These are phyloP conservation scores for sunflower (Helianthus annuus) DNA, from an alignment of 129 eudicot genomes.

Conservation along the genomic window DNA sequence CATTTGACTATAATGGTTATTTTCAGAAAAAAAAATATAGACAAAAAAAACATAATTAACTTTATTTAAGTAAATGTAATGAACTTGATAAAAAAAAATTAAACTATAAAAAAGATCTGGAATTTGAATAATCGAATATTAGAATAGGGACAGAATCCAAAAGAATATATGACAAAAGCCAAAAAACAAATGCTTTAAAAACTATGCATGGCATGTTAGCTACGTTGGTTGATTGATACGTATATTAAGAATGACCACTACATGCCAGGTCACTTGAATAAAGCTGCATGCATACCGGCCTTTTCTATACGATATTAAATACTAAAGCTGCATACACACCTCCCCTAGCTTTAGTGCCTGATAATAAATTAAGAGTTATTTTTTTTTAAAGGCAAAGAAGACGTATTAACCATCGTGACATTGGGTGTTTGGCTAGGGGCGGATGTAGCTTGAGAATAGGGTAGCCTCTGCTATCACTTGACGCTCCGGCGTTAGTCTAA, in stretches of 20 bases:
- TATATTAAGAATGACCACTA: slow-evolving; percentile 20
- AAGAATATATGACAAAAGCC: slow-evolving; percentile 24
- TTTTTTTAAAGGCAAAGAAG: too few relatives aligned
- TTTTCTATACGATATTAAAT: slow-evolving; percentile 21
- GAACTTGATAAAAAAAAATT: background rate
- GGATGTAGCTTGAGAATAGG: too few relatives aligned
- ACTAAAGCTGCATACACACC: slow-evolving; percentile 27
- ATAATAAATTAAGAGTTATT: slow-evolving; percentile 16
- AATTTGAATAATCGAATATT: slow-evolving; percentile 20
- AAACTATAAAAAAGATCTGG: background rate
- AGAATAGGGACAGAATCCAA: slow-evolving; percentile 18
- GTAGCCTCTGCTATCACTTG: too few relatives aligned
- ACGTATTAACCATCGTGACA: too few relatives aligned
- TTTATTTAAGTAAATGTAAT: background rate
- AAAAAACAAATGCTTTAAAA: slow-evolving; percentile 27
- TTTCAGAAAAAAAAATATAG: too few relatives aligned
- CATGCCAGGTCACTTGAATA: slow-evolving; percentile 38
- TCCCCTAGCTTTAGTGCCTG: slow-evolving; percentile 19
- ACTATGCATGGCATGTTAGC: slow-evolving; percentile 40
- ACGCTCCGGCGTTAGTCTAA: too few relatives aligned
- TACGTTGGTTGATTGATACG: slow-evolving; percentile 39
- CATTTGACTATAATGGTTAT: too few relatives aligned
- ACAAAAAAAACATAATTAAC: background rate
- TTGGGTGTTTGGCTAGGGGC: too few relatives aligned
- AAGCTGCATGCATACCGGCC: slow-evolving; percentile 31